Evolutionary conservation across 1,284 basidiomycete species (phyloP), one percentile per base, ranked within the genome.

Genomic region (Apiotrichum gracile): DNA sequence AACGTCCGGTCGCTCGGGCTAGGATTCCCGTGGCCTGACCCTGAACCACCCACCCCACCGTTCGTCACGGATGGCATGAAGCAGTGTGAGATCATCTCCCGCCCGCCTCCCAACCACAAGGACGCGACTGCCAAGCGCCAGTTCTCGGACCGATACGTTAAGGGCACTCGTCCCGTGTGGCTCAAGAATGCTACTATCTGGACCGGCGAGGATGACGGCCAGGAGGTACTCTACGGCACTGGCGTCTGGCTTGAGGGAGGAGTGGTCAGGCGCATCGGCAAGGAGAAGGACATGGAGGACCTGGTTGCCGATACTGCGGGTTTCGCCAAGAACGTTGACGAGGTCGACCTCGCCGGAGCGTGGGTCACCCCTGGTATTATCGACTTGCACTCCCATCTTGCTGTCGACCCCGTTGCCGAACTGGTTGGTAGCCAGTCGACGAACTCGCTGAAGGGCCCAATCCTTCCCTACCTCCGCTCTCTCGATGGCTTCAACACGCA

Each of bases 161-260:
- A 57, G 22, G 85, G 83, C 4, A 85, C 85, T 0, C 79, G 79
- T 37, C 75, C 84, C 4, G 83, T 84, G 8, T 77, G 85, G 62
- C 84, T 93, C 61, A 79, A 80, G 67, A 91, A 93, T 69, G 88
- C 83, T 2, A 84, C 82, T 0, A 79, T 94, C 19, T 88, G 89
- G 80, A 90, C 87, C 0, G 88, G 88, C 19, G 80, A 80, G 42
- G 72, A 83, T 33, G 81, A 84, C 47, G 75, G 74, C 3, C 80
- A 79, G 19, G 82, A 86, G 61, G 74, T 87, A 34, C 68, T 87
- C 19, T 73, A 79, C 26, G 85, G 64, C 6, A 62, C 64, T 8
- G 75, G 70, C 25, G 58, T 81, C 9, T 67, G 75, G 31, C 62
- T 81, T 34, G 72, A 77, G 29, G 64, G 70, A 24, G 80, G 80